Evolutionary conservation across 2,329 filamentous ascomycete species (phyloP), one percentile per base, ranked within the genome.

Genomic region (Neonectria punicea): DNA sequence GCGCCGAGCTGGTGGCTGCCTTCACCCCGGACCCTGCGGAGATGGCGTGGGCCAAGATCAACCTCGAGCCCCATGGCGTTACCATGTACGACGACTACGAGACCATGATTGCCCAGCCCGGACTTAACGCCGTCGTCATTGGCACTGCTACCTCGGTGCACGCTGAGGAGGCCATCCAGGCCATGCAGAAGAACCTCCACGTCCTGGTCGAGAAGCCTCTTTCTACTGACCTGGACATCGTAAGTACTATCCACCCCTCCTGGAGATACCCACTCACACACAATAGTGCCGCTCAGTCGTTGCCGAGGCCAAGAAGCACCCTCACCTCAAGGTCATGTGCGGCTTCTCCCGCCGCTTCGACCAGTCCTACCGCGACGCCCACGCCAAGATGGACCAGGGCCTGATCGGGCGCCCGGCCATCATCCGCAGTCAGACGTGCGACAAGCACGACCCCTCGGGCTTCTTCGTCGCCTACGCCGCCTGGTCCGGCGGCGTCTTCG

Each of bases 401-500:
- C 71, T 81, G 39, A 90, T 91, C 67, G 89, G 89, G 6, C 80
- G 83, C 1, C 85, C 88, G 3, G 83, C 84, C 28, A 82, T 91
- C 54, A 82, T 91, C 72, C 87, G 88, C 70, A 86, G 83, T 56
- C 89, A 91, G 77, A 91, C 89, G 2, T 90, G 88, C 78, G 89
- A 92, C 79, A 89, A 87, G 77, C 84, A 87, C 67, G 87, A 90
- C 68, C 86, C 87, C 0, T 83, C 82, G 1, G 89, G 89, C 59
- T 91, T 90, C 82, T 91, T 90, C 76, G 87, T 91, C 58, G 82
- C 84, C 28, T 91, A 91, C 77, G 87, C 89, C 9, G 80, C 87
- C 67, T 88, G 86, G 78, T 85, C 82, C 2, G 89, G 89, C 47
- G 89, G 89, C 18, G 90, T 91, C 74, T 91, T 92, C 69, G 89